Percentiles rank a stretch among this genome's conserved stretches.
Conservation (phyloP, 1,139 yeast genomes). For the Tardiomyces digboiensis region DNA sequence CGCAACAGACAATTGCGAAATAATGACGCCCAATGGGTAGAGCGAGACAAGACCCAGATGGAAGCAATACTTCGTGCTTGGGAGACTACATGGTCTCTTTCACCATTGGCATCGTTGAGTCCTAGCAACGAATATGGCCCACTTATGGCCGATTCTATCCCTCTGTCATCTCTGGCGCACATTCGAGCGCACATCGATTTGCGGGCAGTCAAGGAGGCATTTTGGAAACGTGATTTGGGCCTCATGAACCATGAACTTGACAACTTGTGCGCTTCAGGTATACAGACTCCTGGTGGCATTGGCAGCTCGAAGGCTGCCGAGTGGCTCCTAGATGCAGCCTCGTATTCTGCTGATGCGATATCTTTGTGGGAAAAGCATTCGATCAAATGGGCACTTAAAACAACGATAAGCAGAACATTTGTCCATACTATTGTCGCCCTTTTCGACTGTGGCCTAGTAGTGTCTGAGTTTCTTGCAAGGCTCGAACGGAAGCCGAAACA, state of each 20-base stretch:
- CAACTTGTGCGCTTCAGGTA: conserved; percentile 12
- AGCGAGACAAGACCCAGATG: conserved; percentile 14
- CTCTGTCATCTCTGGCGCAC: conserved; percentile 30
- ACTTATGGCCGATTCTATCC: conserved; percentile 31
- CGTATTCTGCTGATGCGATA: conserved; percentile 30
- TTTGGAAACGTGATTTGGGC: conserved; percentile 29
- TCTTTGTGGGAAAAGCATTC: conserved; percentile 32
- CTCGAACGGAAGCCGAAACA: conserved; percentile 14
- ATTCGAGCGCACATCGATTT: conserved; percentile 26
- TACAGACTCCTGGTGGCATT: conserved; percentile 9
- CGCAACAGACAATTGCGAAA: conserved; percentile 12
- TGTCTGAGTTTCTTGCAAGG: conserved; percentile 26
- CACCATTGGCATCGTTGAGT: conserved; percentile 29
- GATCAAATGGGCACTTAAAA: conserved; percentile 23
- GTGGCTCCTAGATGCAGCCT: conserved; percentile 27
- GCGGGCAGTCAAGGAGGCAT: conserved; percentile 23
- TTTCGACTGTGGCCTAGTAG: conserved; percentile 29
- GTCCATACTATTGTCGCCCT: conserved; percentile 28
- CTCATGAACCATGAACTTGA: conserved; percentile 26
- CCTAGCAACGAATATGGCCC: conserved; percentile 30
- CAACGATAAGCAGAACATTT: conserved; percentile 24
- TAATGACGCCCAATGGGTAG: conserved; percentile 14
- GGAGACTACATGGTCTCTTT: conserved; percentile 31
- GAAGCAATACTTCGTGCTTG: conserved; percentile 26
- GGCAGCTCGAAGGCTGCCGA: conserved; percentile 15